Evolutionary conservation across 352 stramenopile genomes (phyloP), one percentile per base, ranked within the genome.

Genomic region (Peronospora belbahrii): DNA sequence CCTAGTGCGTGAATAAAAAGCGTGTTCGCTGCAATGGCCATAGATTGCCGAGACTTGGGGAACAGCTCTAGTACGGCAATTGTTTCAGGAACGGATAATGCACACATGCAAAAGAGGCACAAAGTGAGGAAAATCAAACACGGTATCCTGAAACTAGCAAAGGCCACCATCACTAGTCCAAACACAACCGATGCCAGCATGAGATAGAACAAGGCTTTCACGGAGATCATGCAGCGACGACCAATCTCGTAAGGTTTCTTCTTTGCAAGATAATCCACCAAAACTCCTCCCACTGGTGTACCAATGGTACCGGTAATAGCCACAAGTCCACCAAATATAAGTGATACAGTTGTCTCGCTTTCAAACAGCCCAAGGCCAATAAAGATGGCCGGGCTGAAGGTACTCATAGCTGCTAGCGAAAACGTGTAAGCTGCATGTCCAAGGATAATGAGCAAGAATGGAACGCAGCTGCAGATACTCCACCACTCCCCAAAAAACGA

Each of bases 1-100:
- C 94, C 94, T 8, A 98, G 64, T 7, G 81, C 65, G 67, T 98
- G 94, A 42, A 97, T 94, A 23, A 95, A 53, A 6, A 98, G 59
- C 33, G 81, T 95, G 63, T 94, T 95, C 24, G 95, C 74, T 0
- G 84, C 90, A 39, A 96, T 75, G 17, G 86, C 85, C 69, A 98
- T 94, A 0, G 89, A 70, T 22, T 90, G 81, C 34, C 88, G 76
- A 14, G 70, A 83, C 50, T 77, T 70, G 7, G 90, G 78, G 40
- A 97, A 96, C 1, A 88, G 68, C 35, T 96, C 69, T 46, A 98
- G 87, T 20, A 96, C 70, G 10, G 73, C 76, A 40, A 96, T 80
- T 36, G 85, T 95, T 45, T 91, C 83, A 7, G 74, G 75, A 2
- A 83, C 65, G 7, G 75, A 85, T 8, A 85, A 54, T 17, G 70